Evolutionary conservation across 768 basidiomycete species (phyloP).

Genomic region (Podaxis sp.): DNA sequence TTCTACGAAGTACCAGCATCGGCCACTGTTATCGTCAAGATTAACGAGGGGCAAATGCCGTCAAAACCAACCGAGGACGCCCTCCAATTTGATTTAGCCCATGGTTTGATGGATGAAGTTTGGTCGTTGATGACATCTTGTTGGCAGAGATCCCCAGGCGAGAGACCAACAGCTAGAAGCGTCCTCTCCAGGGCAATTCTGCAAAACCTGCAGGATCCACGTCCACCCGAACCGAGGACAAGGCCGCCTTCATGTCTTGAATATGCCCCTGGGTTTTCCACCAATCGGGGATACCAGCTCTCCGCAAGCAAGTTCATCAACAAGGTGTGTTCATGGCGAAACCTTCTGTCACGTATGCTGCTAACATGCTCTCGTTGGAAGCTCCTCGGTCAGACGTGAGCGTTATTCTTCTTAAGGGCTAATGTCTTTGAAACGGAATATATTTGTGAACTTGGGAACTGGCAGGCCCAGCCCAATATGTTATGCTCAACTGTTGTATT

Average conservation of each 20-base stretch:
- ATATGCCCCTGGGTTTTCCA: neutral
- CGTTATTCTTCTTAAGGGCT: too few species aligned
- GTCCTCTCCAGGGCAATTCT: neutral
- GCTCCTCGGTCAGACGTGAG: too few species aligned
- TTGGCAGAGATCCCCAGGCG: neutral
- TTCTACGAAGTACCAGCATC: slow-evolving; percentile 15
- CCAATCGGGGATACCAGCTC: neutral
- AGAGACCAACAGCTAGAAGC: neutral
- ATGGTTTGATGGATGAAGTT: neutral
- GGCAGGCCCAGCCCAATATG: too few species aligned
- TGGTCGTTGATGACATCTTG: neutral
- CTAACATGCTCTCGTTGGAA: too few species aligned
- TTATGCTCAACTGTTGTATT: neutral
- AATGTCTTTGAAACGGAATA: too few species aligned
- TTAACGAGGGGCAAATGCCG: neutral
- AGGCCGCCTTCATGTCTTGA: fast-evolving
- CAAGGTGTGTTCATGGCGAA: neutral
- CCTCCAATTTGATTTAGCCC: too few species aligned
- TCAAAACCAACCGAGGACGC: too few species aligned
- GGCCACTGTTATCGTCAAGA: neutral
- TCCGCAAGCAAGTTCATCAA: neutral
- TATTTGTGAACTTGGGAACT: too few species aligned
- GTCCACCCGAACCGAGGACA: neutral
- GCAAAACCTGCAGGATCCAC: neutral
- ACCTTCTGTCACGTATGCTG: neutral